Percentiles rank a stretch among this genome's conserved stretches.
phyloP scores from a whole-genome alignment of 1,139 yeast genomes.

The Magnusiomyces tetraspermus region DNA sequence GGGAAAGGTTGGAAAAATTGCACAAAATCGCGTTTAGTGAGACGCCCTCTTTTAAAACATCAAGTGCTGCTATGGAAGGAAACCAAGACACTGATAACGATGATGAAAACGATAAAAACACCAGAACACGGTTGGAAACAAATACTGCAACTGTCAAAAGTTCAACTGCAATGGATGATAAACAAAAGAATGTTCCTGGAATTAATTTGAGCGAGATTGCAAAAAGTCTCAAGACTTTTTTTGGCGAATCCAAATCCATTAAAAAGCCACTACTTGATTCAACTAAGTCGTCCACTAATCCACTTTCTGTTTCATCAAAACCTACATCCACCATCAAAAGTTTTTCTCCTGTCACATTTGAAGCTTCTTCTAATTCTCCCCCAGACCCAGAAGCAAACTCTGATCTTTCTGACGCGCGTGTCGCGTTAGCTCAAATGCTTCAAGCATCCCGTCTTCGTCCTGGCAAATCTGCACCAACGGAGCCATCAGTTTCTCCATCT shows the following conservation, averaged over 20 bases:
- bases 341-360: no score
- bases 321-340: no score
- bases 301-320: background rate
- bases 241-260: background rate
- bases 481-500: background rate
- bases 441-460: background rate
- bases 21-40: background rate
- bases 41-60: background rate
- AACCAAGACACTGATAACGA: background rate
- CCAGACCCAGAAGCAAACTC: background rate
- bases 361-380: background rate
- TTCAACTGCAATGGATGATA: no score
- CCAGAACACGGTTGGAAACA: background rate
- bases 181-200: background rate
- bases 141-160: background rate
- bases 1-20: background rate
- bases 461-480: background rate
- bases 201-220: background rate
- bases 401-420: background rate
- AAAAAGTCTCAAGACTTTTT: background rate
- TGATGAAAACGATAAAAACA: background rate
- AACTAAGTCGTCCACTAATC: no score
- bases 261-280: no score
- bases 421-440: background rate
- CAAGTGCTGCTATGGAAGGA: no score